Conservation (phyloP, 768 basidiomycete species). For the Russula emetica region DNA sequence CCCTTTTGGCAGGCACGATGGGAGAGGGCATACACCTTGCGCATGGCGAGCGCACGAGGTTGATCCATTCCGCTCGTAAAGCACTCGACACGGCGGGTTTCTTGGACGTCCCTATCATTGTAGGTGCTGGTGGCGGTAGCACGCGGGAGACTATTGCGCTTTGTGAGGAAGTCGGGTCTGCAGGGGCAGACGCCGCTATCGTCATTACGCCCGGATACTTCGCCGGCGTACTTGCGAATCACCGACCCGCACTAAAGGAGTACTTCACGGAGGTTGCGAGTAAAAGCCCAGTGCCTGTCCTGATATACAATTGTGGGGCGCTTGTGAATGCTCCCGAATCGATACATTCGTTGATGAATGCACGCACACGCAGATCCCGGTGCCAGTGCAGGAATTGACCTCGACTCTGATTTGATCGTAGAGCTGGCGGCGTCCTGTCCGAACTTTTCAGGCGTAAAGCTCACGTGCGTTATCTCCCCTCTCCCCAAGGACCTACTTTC, state of each 20-base stretch:
- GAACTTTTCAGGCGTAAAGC: conserved; percentile 82
- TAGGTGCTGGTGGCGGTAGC: conserved; percentile 78
- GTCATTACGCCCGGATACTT: conserved; percentile 87
- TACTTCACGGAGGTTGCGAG: conserved; percentile 74
- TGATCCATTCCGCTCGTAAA: conserved; percentile 64
- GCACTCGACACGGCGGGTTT: conserved; percentile 67
- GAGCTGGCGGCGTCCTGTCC: conserved; percentile 72
- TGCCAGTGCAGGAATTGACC: conserved; percentile 83
- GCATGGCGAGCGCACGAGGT: conserved; percentile 56
- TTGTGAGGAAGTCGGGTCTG: conserved; percentile 68
- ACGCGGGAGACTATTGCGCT: conserved; percentile 79
- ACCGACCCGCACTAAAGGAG: conserved; percentile 66
- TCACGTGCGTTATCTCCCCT: conserved; percentile 61
- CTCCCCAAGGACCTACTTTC: background rate
- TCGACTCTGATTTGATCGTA: conserved; percentile 83
- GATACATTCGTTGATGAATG: background rate
- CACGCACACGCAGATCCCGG: conserved; percentile 65
- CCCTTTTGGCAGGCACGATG: conserved; percentile 77
- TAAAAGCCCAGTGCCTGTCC: conserved; percentile 80
- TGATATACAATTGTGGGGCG: conserved; percentile 83
- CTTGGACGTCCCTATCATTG: conserved; percentile 59
- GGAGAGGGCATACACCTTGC: conserved; percentile 78
- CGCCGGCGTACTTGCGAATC: conserved; percentile 62
- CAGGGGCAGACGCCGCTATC: conserved; percentile 84
- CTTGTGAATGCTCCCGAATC: background rate